phyloP scores from a whole-genome alignment of 2,329 filamentous ascomycete genomes.

The Podosphaera fusca region DNA sequence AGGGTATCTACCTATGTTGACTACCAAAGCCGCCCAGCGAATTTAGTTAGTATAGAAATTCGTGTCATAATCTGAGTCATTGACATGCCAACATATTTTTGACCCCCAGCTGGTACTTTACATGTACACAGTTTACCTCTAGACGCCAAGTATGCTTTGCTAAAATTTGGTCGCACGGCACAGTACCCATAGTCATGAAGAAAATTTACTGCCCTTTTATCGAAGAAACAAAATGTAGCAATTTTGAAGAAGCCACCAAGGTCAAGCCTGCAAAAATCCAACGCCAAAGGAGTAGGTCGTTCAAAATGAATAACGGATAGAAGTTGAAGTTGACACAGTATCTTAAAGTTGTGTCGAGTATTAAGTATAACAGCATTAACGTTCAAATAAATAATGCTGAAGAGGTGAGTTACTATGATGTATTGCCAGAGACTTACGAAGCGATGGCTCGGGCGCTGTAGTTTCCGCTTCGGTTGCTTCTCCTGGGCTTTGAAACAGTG shows the following conservation, averaged over 20 bases:
- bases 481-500: conserved; percentile 24
- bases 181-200: too few relatives aligned
- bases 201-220: too few relatives aligned
- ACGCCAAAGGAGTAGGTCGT: conserved; percentile 12
- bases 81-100: too few relatives aligned
- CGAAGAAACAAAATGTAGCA: background rate
- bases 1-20: too few relatives aligned
- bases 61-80: too few relatives aligned
- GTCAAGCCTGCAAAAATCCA: conserved; percentile 14
- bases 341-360: background rate
- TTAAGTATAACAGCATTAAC: background rate
- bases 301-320: conserved; percentile 6
- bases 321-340: conserved; percentile 3
- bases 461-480: conserved; percentile 17
- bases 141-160: too few relatives aligned
- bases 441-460: conserved; percentile 14
- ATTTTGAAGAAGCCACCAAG: background rate
- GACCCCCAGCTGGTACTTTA: too few relatives aligned
- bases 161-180: too few relatives aligned
- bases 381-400: background rate
- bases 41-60: too few relatives aligned
- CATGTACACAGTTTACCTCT: too few relatives aligned
- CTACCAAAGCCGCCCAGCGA: too few relatives aligned
- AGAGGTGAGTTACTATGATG: background rate
- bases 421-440: conserved; percentile 9